phyloP scores from a whole-genome alignment of 106 monocot genomes.

The Allium fistulosum region DNA sequence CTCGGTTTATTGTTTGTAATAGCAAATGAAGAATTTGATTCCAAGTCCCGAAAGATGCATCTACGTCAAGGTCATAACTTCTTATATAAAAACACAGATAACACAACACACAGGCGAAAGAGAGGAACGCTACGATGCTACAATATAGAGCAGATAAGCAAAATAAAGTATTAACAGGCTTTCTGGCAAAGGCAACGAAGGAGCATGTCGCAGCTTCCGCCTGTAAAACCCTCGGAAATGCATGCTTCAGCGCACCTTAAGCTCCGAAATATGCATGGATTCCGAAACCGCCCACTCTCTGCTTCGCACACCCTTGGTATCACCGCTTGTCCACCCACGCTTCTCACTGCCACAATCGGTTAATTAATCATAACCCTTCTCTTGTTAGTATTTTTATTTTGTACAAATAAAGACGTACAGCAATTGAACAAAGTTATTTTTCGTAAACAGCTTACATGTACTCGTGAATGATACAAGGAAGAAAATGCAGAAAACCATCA shows the following conservation, averaged over 20 bases:
- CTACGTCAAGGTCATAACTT: too few relatives aligned
- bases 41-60: too few relatives aligned
- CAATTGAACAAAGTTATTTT: neutral
- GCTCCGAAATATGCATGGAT: neutral
- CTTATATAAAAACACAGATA: too few relatives aligned
- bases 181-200: slow-evolving; percentile 4
- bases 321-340: neutral
- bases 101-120: neutral
- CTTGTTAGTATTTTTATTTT: neutral
- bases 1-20: too few relatives aligned
- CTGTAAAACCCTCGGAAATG: neutral
- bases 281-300: neutral
- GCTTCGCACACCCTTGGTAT: neutral
- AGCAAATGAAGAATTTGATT: too few relatives aligned
- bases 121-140: neutral
- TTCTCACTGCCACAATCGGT: neutral
- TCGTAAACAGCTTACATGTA: neutral
- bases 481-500: neutral
- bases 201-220: slow-evolving; percentile 7
- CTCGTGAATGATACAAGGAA: neutral
- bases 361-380: neutral
- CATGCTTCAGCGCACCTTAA: neutral
- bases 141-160: too few relatives aligned
- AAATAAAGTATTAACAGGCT: neutral
- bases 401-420: neutral